These are phyloP conservation scores for Cinchona pubescens DNA, from an alignment of 257 asterid species.

Conservation along the genomic window DNA sequence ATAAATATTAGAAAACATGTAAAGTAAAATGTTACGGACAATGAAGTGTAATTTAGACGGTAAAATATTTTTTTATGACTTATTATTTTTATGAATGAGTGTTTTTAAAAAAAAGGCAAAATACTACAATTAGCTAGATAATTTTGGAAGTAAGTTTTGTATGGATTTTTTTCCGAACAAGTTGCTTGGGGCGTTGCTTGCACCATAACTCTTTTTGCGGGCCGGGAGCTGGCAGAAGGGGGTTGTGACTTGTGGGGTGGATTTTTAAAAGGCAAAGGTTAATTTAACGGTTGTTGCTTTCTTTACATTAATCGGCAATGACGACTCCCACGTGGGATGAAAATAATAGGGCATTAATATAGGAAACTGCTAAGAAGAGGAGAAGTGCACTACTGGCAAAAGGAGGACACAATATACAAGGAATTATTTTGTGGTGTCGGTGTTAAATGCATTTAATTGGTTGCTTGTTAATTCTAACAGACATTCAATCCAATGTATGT, in stretches of 20 bases:
- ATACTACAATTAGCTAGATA: too few species aligned
- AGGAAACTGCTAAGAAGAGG: slow-evolving; percentile 25
- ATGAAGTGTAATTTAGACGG: too few species aligned
- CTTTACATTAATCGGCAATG: slow-evolving; percentile 2
- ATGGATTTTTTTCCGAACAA: too few species aligned
- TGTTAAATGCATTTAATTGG: slow-evolving; percentile 22
- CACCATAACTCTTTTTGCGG: neutral
- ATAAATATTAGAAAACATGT: too few species aligned
- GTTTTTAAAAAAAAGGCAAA: too few species aligned
- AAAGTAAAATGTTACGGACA: too few species aligned
- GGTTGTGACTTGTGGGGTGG: too few species aligned
- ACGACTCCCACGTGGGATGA: slow-evolving; percentile 45
- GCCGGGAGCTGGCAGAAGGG: neutral
- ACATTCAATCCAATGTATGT: neutral
- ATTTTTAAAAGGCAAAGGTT: neutral
- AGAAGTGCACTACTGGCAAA: neutral
- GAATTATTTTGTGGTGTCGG: slow-evolving; percentile 31
- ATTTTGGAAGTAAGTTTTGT: too few species aligned
- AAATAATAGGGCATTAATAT: slow-evolving; percentile 26
- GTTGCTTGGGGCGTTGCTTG: neutral
- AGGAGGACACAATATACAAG: neutral
- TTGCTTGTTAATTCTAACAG: neutral
- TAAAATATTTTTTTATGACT: too few species aligned
- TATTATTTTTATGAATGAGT: too few species aligned
- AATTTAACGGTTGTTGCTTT: neutral